A percentile compares a stretch with the other conserved stretches of the same genome.
Conservation (phyloP, 31 red algal species). For the Odonthalia washingtoniensis region DNA sequence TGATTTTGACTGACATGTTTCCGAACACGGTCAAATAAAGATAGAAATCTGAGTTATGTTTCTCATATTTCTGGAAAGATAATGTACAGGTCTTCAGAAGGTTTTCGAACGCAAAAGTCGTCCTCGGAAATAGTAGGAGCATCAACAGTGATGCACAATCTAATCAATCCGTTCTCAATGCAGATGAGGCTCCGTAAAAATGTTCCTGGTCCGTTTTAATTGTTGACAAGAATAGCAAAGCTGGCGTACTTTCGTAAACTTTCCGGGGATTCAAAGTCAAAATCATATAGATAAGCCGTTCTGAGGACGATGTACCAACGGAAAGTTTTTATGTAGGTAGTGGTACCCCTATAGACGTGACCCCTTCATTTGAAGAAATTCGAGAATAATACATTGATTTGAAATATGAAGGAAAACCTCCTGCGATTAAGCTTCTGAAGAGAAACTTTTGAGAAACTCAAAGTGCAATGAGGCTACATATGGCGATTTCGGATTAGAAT, state of each 20-base stretch:
- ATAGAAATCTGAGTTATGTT: too few species aligned
- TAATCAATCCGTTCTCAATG: slow-evolving; percentile 55
- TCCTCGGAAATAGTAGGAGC: not conserved
- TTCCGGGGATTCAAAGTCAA: slow-evolving; percentile 58
- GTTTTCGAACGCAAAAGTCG: slow-evolving; percentile 12
- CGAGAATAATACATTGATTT: slow-evolving; percentile 20
- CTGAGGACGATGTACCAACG: too few species aligned
- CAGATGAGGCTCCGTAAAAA: slow-evolving; percentile 22
- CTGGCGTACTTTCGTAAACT: slow-evolving; percentile 48
- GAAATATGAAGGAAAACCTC: slow-evolving; percentile 68
- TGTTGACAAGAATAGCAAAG: not conserved
- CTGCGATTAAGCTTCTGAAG: slow-evolving; percentile 47
- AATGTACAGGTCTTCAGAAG: too few species aligned
- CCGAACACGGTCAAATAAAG: slow-evolving; percentile 61
- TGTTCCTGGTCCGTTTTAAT: not conserved
- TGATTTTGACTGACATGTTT: slow-evolving; percentile 31
- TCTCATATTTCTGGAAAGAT: slow-evolving; percentile 50
- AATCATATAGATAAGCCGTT: too few species aligned
- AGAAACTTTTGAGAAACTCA: slow-evolving; percentile 56
- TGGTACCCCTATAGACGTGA: slow-evolving; percentile 62
- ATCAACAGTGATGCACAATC: slow-evolving; percentile 37
- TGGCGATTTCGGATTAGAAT: too few species aligned
- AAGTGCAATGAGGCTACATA: slow-evolving; percentile 63
- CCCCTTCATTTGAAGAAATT: slow-evolving; percentile 58
- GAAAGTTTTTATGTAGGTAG: slow-evolving; percentile 26